Evolutionary conservation across 495 filamentous ascomycete species (phyloP), one percentile per base, ranked within the genome.

Genomic region (Penicillium alfredii): DNA sequence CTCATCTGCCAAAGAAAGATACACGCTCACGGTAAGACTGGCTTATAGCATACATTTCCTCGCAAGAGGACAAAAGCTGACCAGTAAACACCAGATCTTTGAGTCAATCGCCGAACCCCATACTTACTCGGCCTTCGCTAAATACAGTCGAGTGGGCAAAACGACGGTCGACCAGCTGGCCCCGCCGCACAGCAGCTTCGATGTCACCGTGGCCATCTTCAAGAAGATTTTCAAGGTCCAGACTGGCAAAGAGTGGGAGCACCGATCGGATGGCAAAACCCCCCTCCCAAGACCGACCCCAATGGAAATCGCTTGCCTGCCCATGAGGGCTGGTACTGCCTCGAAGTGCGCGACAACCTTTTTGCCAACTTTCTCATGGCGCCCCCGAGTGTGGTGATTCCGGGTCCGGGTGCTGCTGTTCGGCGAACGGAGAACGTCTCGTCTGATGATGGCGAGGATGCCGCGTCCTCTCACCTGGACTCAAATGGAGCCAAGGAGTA

Each of bases 221-320:
- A 58, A 63, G 44, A n/a, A 29, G 0, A 77, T 78, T 45, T 86
- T 85, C 58, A 40, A 55, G 8, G 44, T 56, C 2, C 72, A 78
- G 48, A 76, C 76, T 0, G 71, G 73, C 1, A 60, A 69, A 8
- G 36, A 54, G 6, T 86, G 81, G 82, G 63, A 72, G 1, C 40
- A 76, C 18, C 64, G 77, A 20, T 28, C 42, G 4, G 35, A 55
- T 16, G 39, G 28, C 8, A 38, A 42, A 5, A 8, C 40, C 46
- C 46, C 5, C 21, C 35, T 0, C 45, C 49, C 0, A 61, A 53
- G 36, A 35, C 6, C 4, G 53, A 60, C 19, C 8, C 10, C 0
- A 38, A 60, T 1, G 63, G 58, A 4, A 51, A 63, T 6, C 4
- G 20, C 0, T 21, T 61, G 8, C 59, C 58, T 30, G 13, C 33